Evolutionary conservation across 2,329 filamentous ascomycete species (phyloP).

Genomic region (Rhinocladiella similis): DNA sequence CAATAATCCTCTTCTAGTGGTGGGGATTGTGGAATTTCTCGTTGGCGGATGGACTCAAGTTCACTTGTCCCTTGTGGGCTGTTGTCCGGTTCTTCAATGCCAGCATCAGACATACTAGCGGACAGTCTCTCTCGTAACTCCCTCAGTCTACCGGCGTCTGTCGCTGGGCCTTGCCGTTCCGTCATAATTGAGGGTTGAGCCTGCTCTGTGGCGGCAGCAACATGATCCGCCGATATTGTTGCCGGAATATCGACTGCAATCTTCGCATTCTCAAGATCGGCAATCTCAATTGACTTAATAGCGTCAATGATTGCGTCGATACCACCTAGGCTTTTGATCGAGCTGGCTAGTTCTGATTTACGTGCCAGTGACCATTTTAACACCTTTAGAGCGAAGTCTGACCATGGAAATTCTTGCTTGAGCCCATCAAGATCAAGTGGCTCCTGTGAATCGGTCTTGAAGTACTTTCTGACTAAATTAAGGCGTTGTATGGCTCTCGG

Average conservation of each 20-base stretch:
- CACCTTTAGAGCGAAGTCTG: slow-evolving; percentile 45
- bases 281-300: background rate
- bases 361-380: slow-evolving; percentile 43
- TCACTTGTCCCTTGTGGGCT: background rate
- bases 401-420: slow-evolving; percentile 51
- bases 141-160: slow-evolving; percentile 9
- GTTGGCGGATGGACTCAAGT: background rate
- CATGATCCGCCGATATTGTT: background rate
- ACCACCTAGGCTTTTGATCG: slow-evolving; percentile 15
- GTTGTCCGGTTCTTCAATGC: background rate
- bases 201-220: background rate
- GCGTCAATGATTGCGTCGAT: slow-evolving; percentile 11
- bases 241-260: too few species aligned
- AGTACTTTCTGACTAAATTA: slow-evolving; percentile 18
- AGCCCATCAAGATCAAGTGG: slow-evolving; percentile 46
- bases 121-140: slow-evolving; percentile 2
- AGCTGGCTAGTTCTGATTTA: slow-evolving; percentile 13
- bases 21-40: slow-evolving; percentile 17
- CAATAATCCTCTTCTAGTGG: background rate
- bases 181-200: background rate
- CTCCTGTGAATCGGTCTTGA: slow-evolving; percentile 37
- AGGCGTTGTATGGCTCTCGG: slow-evolving; percentile 2
- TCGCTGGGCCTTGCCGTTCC: background rate
- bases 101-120: background rate
- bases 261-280: too few species aligned